Base-by-base conservation (phyloP, 2,329 filamentous ascomycete genomes). In the Pestalotiopsis sp. region DNA sequence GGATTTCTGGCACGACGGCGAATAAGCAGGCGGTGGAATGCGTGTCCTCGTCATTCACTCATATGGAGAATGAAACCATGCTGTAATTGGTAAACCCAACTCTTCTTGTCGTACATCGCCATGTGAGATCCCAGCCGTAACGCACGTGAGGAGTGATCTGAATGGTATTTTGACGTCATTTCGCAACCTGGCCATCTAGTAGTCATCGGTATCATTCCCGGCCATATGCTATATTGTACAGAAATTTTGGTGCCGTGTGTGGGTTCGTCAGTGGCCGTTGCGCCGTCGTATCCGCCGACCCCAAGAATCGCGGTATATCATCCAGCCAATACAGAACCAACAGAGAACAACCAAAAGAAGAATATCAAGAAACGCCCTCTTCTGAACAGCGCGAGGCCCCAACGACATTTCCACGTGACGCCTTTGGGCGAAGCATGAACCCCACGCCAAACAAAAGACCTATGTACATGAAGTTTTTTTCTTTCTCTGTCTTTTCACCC, bases 231-330 rank as follows among this genome's bases (percentile, higher is more conserved):
- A 59, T 40, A 52, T 65, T 59, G 49, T 66, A 52, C 58, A 66
- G 49, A 66, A 36, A 36, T 45, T 65, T 65, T 65, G 58, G 27
- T 52, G 41, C 20, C 20, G 63, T 31, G 17, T 31, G 31, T 31
- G 3, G 20, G 63, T 17, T 56, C 63, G 52, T 56, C 63, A 65
- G 36, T 49, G n/a, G 27, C 65, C 65, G 38, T 52, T 60, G 59
- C 65, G 56, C 65, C 65, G 65, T 41, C 52, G 49, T 36, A 60
- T 52, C 49, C 14, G 14, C 58, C 41, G 41, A 49, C n/a, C 14
- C 41, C 49, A 40, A 49, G 27, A 40, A 59, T 31, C 27, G 58
- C 65, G 65, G 56, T 59, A 66, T 66, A 66, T 66, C 65, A 66
- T 66, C 65, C 58, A 61, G 23, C 27, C 58, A 61, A 25, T 61